Percentiles rank a stretch among this genome's conserved stretches.
These are phyloP conservation scores for Luffa acutangula DNA, from an alignment of 306 rosid species.

Conservation along the genomic window DNA sequence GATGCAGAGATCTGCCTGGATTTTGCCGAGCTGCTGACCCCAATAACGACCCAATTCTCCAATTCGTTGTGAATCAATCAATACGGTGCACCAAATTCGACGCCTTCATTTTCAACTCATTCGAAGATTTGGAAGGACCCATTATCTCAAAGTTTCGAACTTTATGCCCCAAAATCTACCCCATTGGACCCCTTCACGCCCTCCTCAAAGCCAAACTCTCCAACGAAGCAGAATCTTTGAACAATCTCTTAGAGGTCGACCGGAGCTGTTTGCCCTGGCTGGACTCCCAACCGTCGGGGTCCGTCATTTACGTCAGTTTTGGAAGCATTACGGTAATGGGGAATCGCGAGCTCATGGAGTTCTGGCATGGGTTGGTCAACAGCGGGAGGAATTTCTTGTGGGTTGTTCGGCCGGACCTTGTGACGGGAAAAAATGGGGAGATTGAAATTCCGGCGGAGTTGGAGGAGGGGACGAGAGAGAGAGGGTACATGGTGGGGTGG, in stretches of 20 bases:
- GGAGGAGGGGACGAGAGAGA: constrained; percentile 11
- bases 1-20: constrained; percentile 9
- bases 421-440: background rate
- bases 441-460: background rate
- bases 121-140: constrained; percentile 4
- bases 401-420: background rate
- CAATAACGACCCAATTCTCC: background rate
- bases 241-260: background rate
- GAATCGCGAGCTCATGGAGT: background rate
- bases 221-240: background rate
- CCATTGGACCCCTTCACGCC: constrained; percentile 15
- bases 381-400: background rate
- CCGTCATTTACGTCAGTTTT: constrained; percentile 14
- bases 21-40: background rate
- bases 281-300: constrained; percentile 3
- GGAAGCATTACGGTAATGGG: background rate
- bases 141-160: background rate
- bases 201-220: background rate
- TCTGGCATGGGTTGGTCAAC: constrained; percentile 11
- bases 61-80: background rate
- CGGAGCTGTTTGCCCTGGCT: background rate
- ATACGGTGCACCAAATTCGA: background rate
- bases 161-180: background rate
- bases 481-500: constrained; percentile 25
- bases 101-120: constrained; percentile 5